phyloP scores from a whole-genome alignment of 176 grass and related monocot species.

The Tillandsia fasciculata region DNA sequence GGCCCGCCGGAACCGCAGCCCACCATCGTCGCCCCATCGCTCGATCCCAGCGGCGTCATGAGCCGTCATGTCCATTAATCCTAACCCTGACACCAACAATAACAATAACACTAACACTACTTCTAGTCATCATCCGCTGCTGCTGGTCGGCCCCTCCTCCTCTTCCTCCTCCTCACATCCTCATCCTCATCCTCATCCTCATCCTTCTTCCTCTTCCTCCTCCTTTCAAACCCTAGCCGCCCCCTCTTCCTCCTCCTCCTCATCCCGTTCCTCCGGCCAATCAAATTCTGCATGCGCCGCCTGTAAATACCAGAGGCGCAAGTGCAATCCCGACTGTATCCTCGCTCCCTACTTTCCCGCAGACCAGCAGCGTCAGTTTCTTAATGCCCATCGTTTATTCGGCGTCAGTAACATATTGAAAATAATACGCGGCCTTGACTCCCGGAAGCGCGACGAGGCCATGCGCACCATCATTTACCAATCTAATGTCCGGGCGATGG shows the following conservation, averaged over 20 bases:
- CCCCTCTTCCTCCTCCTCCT: not conserved
- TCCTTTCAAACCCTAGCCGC: slow-evolving; percentile 10
- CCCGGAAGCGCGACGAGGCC: slow-evolving; percentile 23
- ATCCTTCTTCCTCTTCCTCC: slow-evolving; percentile 4
- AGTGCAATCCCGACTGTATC: slow-evolving; percentile 43
- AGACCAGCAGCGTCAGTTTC: slow-evolving; percentile 46
- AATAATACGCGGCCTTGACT: slow-evolving; percentile 14
- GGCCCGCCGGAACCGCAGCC: slow-evolving; percentile 10
- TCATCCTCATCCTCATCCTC: slow-evolving; percentile 12
- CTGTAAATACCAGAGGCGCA: slow-evolving; percentile 61
- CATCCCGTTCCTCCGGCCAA: not conserved
- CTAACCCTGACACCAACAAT: not conserved
- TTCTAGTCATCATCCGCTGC: not conserved
- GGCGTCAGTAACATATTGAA: slow-evolving; percentile 47
- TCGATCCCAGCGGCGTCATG: not conserved
- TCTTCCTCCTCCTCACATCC: slow-evolving; percentile 12
- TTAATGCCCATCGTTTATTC: slow-evolving; percentile 49
- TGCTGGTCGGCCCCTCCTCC: not conserved
- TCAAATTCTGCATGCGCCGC: slow-evolving; percentile 49
- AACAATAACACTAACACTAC: not conserved
- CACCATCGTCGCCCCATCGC: not conserved
- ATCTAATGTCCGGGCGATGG: slow-evolving; percentile 26
- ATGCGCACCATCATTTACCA: slow-evolving; percentile 44
- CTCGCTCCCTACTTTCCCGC: slow-evolving; percentile 59
- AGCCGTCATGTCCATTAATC: not conserved